These are phyloP conservation scores for Metroxylon sagu DNA, from an alignment of 176 grass and related monocot species.

Conservation along the genomic window DNA sequence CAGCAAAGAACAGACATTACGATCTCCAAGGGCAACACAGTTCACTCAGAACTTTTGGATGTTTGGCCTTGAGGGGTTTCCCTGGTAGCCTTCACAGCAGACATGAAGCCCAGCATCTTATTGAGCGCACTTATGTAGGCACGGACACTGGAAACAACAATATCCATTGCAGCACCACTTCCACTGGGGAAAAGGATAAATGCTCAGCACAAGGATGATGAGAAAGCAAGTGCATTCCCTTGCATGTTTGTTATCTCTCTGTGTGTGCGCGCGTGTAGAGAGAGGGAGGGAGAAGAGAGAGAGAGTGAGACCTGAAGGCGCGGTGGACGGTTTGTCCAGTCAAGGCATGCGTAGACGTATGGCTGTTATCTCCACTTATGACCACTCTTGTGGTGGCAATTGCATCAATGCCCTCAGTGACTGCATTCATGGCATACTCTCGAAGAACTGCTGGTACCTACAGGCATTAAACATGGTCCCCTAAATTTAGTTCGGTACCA, in stretches of 20 bases:
- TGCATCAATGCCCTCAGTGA: conserved; percentile 95
- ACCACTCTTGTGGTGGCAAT: conserved; percentile 84
- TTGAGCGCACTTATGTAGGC: conserved; percentile 85
- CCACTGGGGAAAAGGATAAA: conserved; percentile 44
- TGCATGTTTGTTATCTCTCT: no score
- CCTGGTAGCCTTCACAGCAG: conserved; percentile 38
- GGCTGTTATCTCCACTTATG: conserved; percentile 36
- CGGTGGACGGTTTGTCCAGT: conserved; percentile 38
- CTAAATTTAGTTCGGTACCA: no score
- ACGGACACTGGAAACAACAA: conserved; percentile 75
- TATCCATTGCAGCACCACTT: conserved; percentile 64
- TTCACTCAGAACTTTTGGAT: conserved; percentile 23
- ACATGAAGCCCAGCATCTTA: conserved; percentile 73
- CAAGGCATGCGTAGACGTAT: conserved; percentile 26
- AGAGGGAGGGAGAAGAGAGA: not conserved
- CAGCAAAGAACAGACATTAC: no score
- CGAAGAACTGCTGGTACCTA: conserved; percentile 65
- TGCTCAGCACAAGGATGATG: no score
- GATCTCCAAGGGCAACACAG: not conserved
- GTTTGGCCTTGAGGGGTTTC: conserved; percentile 16
- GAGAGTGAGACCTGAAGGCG: conserved; percentile 50
- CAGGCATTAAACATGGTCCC: conserved; percentile 1
- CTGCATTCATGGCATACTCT: conserved; percentile 78
- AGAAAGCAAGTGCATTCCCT: no score
- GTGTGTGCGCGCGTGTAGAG: no score